Conservation (phyloP, 768 basidiomycete genomes). For the Sutorius australiensis region DNA sequence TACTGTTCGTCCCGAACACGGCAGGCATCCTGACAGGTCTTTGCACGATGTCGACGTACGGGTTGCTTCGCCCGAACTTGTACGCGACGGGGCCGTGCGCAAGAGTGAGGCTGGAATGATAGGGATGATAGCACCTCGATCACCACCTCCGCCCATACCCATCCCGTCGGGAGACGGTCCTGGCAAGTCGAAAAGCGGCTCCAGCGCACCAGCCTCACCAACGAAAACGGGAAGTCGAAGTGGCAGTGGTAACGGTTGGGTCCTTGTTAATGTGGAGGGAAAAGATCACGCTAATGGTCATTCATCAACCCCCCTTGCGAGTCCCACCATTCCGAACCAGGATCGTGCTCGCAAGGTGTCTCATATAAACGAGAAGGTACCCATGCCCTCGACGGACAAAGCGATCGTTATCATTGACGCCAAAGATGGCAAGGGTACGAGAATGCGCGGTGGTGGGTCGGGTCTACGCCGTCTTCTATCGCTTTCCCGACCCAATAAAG, state of each 20-base stretch:
- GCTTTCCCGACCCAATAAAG: conserved; percentile 29
- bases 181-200: conserved; percentile 21
- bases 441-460: conserved; percentile 27
- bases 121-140: conserved; percentile 41
- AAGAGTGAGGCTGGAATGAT: conserved; percentile 66
- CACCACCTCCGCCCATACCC: conserved; percentile 25
- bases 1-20: conserved; percentile 26
- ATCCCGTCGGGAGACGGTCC: conserved; percentile 25
- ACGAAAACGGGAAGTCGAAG: conserved; percentile 33
- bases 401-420: conserved; percentile 61
- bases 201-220: conserved; percentile 29
- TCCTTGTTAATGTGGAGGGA: conserved; percentile 59
- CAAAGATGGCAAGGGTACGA: conserved; percentile 38
- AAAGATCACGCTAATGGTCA: conserved; percentile 30
- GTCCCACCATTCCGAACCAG: conserved; percentile 28
- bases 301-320: conserved; percentile 18
- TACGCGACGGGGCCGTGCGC: conserved; percentile 40
- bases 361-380: conserved; percentile 25
- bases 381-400: conserved; percentile 52
- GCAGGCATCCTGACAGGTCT: conserved; percentile 30
- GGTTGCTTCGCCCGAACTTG: conserved; percentile 52
- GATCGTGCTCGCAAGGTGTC: conserved; percentile 30
- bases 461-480: conserved; percentile 33
- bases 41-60: conserved; percentile 50
- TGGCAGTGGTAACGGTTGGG: conserved; percentile 56